Conservation (phyloP, 2,329 filamentous ascomycete species). For the Colletotrichum magnum region DNA sequence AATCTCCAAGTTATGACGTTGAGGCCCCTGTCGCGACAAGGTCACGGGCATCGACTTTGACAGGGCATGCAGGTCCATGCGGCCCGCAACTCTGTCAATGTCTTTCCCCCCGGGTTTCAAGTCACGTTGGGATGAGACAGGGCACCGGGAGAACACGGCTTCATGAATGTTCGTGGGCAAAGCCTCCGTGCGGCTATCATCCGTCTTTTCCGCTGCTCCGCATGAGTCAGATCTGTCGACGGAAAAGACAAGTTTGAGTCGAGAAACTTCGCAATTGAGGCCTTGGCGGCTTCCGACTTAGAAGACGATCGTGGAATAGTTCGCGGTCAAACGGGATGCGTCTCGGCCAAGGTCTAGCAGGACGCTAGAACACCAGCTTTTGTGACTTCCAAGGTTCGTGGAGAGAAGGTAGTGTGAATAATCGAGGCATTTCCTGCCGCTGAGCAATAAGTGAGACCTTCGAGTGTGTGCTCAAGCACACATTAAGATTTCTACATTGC, state of each 20-base stretch:
- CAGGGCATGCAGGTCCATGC: not conserved
- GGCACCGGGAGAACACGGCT: not conserved
- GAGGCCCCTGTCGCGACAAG: not conserved
- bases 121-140: conserved; percentile 1
- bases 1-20: not conserved
- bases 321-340: no score
- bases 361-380: no score
- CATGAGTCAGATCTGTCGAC: not conserved
- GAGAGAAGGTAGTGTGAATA: no score
- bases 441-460: no score
- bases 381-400: no score
- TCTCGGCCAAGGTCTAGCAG: no score
- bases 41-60: not conserved
- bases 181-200: not conserved
- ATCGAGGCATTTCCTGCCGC: no score
- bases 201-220: not conserved
- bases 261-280: not conserved
- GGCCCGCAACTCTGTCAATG: conserved; percentile 1
- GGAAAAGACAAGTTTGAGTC: not conserved
- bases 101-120: not conserved
- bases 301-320: not conserved
- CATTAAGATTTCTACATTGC: no score
- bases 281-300: not conserved
- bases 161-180: not conserved
- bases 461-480: no score